phyloP scores from a whole-genome alignment of 129 eudicot genomes.

The Rutidosis leptorrhynchoides region DNA sequence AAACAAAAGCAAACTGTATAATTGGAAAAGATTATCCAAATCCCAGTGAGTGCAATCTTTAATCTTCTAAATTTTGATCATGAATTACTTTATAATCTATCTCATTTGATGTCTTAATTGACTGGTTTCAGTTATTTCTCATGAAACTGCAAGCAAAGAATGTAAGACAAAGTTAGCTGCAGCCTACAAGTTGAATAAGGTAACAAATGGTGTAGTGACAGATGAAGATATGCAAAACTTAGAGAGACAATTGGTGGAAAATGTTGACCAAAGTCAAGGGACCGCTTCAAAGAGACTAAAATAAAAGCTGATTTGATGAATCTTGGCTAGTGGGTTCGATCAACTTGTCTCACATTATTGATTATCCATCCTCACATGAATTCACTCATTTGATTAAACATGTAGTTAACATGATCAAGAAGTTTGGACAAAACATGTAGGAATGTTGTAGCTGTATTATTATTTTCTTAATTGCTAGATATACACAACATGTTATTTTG shows the following conservation, averaged over 20 bases:
- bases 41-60: constrained; percentile 49
- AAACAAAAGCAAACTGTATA: constrained; percentile 72
- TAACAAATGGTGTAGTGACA: constrained; percentile 49
- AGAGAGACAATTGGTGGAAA: constrained; percentile 54
- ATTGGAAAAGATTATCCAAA: constrained; percentile 87
- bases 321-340: not conserved
- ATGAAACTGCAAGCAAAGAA: constrained; percentile 79
- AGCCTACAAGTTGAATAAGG: constrained; percentile 72
- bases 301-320: constrained; percentile 38
- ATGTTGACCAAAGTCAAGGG: constrained; percentile 33
- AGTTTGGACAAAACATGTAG: no score
- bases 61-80: no score
- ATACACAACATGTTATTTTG: no score
- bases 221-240: constrained; percentile 52
- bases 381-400: not conserved
- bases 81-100: not conserved
- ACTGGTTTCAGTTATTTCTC: constrained; percentile 49
- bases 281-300: constrained; percentile 52
- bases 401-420: not conserved
- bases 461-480: no score
- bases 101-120: not conserved
- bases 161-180: constrained; percentile 61
- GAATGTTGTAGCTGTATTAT: no score
- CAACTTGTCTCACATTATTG: constrained; percentile 3
- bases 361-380: not conserved